These are phyloP conservation scores for Volvox reticuliferus DNA, from an alignment of 139 green algal species.

Conservation along the genomic window DNA sequence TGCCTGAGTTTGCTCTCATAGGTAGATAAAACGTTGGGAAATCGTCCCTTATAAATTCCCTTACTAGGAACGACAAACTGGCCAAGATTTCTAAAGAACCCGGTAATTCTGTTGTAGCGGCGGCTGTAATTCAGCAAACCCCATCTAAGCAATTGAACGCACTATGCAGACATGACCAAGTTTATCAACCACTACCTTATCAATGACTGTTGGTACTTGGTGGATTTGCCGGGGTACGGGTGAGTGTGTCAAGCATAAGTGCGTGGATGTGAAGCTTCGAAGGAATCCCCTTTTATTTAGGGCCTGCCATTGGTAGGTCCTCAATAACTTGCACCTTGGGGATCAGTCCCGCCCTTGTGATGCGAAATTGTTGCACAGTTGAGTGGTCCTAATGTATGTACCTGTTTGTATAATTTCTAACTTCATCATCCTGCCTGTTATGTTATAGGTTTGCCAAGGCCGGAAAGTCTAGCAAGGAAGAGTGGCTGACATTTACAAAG, in stretches of 20 bases:
- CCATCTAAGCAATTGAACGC: too few species aligned
- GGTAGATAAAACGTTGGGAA: constrained; percentile 97
- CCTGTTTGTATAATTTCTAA: too few species aligned
- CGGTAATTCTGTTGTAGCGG: constrained; percentile 60
- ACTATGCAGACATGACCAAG: constrained; percentile 88
- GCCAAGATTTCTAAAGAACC: constrained; percentile 93
- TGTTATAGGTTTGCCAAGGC: constrained; percentile 55
- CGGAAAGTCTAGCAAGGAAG: constrained; percentile 64
- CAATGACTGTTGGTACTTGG: constrained; percentile 92
- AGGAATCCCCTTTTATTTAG: too few species aligned
- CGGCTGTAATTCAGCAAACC: background rate
- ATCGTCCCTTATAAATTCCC: constrained; percentile 90
- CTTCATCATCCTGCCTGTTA: too few species aligned
- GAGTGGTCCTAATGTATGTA: too few species aligned
- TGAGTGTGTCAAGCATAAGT: too few species aligned
- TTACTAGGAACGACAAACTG: constrained; percentile 84
- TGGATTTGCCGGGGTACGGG: constrained; percentile 96
- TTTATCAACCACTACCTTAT: constrained; percentile 98
- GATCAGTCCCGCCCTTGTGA: too few species aligned
- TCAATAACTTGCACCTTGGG: too few species aligned
- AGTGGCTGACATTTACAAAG: constrained; percentile 92
- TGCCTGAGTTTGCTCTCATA: constrained; percentile 95
- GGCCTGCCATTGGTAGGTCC: too few species aligned
- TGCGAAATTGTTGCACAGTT: too few species aligned
- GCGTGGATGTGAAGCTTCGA: too few species aligned